phyloP scores from a whole-genome alignment of 108 stramenopile genomes.

The Aurantiochytrium sp. region DNA sequence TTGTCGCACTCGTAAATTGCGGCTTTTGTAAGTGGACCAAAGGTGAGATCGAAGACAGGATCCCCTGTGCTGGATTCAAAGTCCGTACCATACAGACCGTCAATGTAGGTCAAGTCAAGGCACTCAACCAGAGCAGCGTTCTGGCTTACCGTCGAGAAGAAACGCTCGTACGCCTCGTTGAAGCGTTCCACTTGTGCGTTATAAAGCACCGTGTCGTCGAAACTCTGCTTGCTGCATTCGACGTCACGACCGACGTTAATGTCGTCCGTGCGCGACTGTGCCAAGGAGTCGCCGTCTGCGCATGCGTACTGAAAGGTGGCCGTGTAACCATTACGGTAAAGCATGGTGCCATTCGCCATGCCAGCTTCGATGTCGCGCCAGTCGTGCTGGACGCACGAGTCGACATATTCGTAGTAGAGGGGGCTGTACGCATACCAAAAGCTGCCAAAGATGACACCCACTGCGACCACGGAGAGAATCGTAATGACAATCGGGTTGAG shows the following conservation, averaged over 20 bases:
- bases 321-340: not conserved
- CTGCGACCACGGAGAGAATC: not conserved
- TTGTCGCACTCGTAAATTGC: not conserved
- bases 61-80: not conserved
- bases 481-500: constrained; percentile 7
- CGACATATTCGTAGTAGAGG: not conserved
- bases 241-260: not conserved
- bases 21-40: not conserved
- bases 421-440: constrained; percentile 4
- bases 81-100: not conserved
- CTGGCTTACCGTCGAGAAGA: not conserved
- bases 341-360: constrained; percentile 12
- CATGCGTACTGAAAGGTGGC: not conserved
- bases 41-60: not conserved
- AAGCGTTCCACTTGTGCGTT: not conserved
- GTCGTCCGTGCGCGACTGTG: not conserved
- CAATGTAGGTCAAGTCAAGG: not conserved
- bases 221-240: not conserved
- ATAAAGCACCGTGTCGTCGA: not conserved
- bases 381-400: not conserved
- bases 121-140: not conserved
- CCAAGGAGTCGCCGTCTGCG: not conserved
- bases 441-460: not conserved
- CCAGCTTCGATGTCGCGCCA: not conserved
- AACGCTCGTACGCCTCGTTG: not conserved